Evolutionary conservation across 805 yeast genomes (phyloP).

Genomic region (Saturnispora besseyi): DNA sequence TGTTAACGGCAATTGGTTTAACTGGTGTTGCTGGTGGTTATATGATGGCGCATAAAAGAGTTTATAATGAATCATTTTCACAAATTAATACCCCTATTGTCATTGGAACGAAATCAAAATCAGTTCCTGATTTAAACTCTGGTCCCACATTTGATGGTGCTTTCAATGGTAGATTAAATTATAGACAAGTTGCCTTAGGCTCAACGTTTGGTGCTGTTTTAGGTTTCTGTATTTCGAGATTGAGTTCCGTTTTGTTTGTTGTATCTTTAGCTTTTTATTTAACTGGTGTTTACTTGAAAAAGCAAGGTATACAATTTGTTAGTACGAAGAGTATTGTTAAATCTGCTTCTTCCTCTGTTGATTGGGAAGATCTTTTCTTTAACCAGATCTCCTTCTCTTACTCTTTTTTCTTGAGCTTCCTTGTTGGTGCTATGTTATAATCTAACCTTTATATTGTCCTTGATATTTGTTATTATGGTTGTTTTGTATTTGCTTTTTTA

Average conservation of each 20-base stretch:
- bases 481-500: no score
- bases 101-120: conserved; percentile 2
- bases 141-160: conserved; percentile 27
- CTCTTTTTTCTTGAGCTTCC: conserved; percentile 44
- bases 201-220: conserved; percentile 49
- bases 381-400: conserved; percentile 55
- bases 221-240: conserved; percentile 55
- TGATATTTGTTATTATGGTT: not conserved
- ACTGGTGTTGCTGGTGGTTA: conserved; percentile 15
- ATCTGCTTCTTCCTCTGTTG: conserved; percentile 8
- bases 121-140: not conserved
- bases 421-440: conserved; percentile 40
- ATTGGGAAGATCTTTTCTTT: conserved; percentile 35
- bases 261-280: conserved; percentile 38
- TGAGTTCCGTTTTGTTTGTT: conserved; percentile 44
- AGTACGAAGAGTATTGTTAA: conserved; percentile 5
- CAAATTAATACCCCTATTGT: conserved; percentile 3
- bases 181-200: conserved; percentile 55
- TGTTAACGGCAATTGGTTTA: conserved; percentile 16
- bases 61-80: conserved; percentile 15
- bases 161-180: conserved; percentile 43
- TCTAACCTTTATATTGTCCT: not conserved
- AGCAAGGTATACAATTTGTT: conserved; percentile 34
- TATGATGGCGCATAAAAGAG: conserved; percentile 14
- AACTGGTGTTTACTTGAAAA: conserved; percentile 44